Evolutionary conservation across 2,329 filamentous ascomycete species (phyloP).

Genomic region (Nothophoma quercina): DNA sequence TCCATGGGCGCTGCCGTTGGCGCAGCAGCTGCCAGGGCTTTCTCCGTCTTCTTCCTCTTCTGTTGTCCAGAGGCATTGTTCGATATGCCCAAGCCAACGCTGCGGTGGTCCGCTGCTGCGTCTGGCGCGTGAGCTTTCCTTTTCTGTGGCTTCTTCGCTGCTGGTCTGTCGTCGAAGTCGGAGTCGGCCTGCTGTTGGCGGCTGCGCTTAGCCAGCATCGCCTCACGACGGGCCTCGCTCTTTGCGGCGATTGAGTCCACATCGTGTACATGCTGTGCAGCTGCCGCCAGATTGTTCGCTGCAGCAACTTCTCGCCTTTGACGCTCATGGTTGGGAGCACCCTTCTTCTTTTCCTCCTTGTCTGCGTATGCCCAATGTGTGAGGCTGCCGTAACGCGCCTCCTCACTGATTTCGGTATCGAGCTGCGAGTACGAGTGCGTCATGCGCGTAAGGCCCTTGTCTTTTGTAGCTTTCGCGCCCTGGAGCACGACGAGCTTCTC

Average conservation of each 20-base stretch:
- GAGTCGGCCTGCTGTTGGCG: slow-evolving; percentile 74
- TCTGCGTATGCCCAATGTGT: slow-evolving; percentile 96
- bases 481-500: slow-evolving; percentile 98
- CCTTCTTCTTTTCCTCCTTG: slow-evolving; percentile 67
- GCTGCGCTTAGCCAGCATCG: slow-evolving; percentile 75
- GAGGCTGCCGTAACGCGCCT: slow-evolving; percentile 89
- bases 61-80: slow-evolving; percentile 64
- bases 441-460: slow-evolving; percentile 83
- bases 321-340: slow-evolving; percentile 71
- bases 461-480: slow-evolving; percentile 87
- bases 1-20: slow-evolving; percentile 63
- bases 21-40: slow-evolving; percentile 52
- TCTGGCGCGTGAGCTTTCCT: slow-evolving; percentile 66
- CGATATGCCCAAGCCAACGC: slow-evolving; percentile 70
- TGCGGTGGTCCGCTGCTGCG: slow-evolving; percentile 47
- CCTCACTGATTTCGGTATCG: slow-evolving; percentile 88
- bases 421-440: slow-evolving; percentile 88
- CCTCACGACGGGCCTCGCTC: slow-evolving; percentile 85
- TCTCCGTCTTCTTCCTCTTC: slow-evolving; percentile 85
- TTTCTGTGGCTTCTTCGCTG: slow-evolving; percentile 68
- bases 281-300: slow-evolving; percentile 71
- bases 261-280: slow-evolving; percentile 77
- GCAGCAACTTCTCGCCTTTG: slow-evolving; percentile 80
- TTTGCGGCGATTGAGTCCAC: slow-evolving; percentile 81
- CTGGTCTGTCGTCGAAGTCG: slow-evolving; percentile 74